Evolutionary conservation across 2,329 filamentous ascomycete genomes (phyloP).

Genomic region (Pseudogymnoascus sp.): DNA sequence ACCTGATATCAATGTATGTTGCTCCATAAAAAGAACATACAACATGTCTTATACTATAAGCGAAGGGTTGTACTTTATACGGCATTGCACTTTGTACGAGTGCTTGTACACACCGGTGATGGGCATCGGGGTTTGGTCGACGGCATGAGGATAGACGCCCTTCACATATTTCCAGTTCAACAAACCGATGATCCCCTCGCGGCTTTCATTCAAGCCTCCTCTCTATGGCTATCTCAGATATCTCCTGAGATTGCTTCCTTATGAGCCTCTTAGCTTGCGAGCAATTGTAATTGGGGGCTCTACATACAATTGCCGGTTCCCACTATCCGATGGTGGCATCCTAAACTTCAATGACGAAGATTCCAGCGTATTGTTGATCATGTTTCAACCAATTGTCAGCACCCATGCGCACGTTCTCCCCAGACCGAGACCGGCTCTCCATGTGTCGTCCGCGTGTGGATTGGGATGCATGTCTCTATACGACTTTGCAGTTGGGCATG

Average conservation of each 20-base stretch:
- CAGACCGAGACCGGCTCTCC: not conserved
- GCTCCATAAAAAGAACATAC: constrained; percentile 6
- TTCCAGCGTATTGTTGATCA: not conserved
- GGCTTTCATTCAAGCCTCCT: not conserved
- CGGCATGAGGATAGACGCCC: not conserved
- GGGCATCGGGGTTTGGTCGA: not conserved
- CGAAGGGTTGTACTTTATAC: not conserved
- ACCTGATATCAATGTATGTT: not conserved
- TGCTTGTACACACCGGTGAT: not conserved
- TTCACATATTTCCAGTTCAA: not conserved
- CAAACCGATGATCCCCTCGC: not conserved
- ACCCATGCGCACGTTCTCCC: not conserved
- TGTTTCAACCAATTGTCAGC: constrained; percentile 1
- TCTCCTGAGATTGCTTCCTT: not conserved
- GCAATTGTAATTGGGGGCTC: not conserved
- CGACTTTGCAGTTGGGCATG: not conserved
- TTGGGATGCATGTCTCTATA: not conserved
- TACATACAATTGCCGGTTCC: not conserved
- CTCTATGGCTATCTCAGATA: not conserved
- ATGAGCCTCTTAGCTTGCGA: not conserved
- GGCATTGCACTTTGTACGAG: not conserved
- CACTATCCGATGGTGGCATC: constrained; percentile 2
- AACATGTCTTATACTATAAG: not conserved
- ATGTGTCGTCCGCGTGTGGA: constrained; percentile 5
- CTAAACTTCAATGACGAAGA: constrained; percentile 3